phyloP scores from a whole-genome alignment of 345 rosid genomes.

The Eucalyptus brandiana region DNA sequence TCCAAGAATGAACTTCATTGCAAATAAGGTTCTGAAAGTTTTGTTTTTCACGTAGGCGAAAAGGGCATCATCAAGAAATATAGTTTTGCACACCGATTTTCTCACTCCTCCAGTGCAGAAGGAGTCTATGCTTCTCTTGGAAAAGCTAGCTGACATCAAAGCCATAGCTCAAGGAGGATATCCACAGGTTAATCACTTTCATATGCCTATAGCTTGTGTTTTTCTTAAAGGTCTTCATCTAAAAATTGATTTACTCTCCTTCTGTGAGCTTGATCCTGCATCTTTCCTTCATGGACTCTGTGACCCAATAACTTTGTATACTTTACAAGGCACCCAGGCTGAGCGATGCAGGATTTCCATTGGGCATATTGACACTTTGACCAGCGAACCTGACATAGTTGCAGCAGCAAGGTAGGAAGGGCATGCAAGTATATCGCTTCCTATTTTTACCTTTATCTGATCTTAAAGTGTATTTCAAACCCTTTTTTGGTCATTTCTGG shows the following conservation, averaged over 20 bases:
- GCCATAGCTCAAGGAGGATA: slow-evolving; percentile 79
- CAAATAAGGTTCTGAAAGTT: not conserved
- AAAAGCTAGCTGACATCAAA: slow-evolving; percentile 58
- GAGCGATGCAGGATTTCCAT: slow-evolving; percentile 84
- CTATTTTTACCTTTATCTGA: not conserved
- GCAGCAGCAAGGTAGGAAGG: slow-evolving; percentile 54
- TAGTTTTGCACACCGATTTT: slow-evolving; percentile 67
- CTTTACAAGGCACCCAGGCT: slow-evolving; percentile 40
- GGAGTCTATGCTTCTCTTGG: slow-evolving; percentile 49
- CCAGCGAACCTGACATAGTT: slow-evolving; percentile 57
- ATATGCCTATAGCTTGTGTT: not conserved
- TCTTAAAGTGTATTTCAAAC: not conserved
- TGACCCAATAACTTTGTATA: not conserved
- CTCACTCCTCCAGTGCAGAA: slow-evolving; percentile 76
- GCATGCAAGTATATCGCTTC: not conserved
- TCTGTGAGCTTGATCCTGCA: not conserved
- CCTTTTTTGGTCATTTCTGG: not conserved
- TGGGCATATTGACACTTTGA: slow-evolving; percentile 59
- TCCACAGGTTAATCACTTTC: slow-evolving; percentile 49
- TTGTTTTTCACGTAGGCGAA: slow-evolving; percentile 32
- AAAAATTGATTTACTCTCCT: not conserved
- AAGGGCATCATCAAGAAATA: slow-evolving; percentile 55
- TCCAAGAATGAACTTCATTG: not conserved
- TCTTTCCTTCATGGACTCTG: not conserved
- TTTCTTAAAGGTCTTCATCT: not conserved